Percentiles rank a stretch among this genome's conserved stretches.
These are phyloP conservation scores for Groenewaldozyma sp. DNA, from an alignment of 1,139 yeast genomes.

Conservation along the genomic window DNA sequence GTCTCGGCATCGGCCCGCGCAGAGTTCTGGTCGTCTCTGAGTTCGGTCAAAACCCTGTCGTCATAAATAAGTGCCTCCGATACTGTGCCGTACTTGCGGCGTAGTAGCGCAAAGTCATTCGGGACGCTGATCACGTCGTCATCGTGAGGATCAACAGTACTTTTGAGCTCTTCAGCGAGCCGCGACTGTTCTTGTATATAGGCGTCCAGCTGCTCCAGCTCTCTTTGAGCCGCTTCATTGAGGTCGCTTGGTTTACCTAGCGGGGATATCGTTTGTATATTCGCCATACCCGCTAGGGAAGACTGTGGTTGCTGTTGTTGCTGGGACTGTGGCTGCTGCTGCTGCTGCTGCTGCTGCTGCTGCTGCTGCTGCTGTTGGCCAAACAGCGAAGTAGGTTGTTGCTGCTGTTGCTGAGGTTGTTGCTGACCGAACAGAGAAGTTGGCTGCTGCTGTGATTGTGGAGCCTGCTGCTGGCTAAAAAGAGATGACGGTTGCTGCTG, in stretches of 20 bases:
- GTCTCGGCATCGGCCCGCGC: slow-evolving; percentile 50
- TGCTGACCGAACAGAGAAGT: slow-evolving; percentile 5
- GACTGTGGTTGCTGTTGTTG: slow-evolving; percentile 6
- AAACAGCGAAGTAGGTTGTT: slow-evolving; percentile 5
- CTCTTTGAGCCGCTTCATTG: slow-evolving; percentile 64
- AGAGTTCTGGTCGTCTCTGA: slow-evolving; percentile 36
- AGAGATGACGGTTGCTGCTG: slow-evolving; percentile 9
- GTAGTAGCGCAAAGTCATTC: slow-evolving; percentile 67
- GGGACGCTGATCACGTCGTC: slow-evolving; percentile 74
- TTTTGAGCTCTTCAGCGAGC: slow-evolving; percentile 68
- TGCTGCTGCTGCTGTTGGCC: slow-evolving; percentile 19
- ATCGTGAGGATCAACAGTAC: slow-evolving; percentile 55
- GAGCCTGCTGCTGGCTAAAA: slow-evolving; percentile 15
- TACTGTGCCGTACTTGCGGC: slow-evolving; percentile 52
- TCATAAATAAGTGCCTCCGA: slow-evolving; percentile 65
- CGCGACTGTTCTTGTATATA: slow-evolving; percentile 79
- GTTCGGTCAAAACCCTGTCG: slow-evolving; percentile 41
- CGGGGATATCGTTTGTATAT: slow-evolving; percentile 34
- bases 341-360: slow-evolving; percentile 30
- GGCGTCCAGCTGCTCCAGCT: slow-evolving; percentile 71
- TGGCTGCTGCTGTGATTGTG: slow-evolving; percentile 15
- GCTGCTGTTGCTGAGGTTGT: slow-evolving; percentile 21
- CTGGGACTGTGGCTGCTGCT: slow-evolving; percentile 31
- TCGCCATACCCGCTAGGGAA: slow-evolving; percentile 1
- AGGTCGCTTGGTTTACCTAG: slow-evolving; percentile 83